Evolutionary conservation across 2,329 filamentous ascomycete species (phyloP).

Genomic region (Botrytis paeoniae): DNA sequence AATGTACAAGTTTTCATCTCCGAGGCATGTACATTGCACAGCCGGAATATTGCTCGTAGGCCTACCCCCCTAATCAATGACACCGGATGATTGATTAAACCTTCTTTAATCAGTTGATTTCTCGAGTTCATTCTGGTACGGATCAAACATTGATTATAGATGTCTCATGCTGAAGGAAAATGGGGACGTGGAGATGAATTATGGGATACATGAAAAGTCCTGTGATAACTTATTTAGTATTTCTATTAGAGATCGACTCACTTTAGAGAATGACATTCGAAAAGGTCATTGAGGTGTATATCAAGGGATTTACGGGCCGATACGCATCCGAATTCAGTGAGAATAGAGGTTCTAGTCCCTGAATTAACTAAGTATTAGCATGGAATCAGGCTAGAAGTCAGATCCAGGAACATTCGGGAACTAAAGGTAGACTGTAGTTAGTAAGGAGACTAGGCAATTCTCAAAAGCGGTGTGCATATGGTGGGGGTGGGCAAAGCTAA

Average conservation of each 20-base stretch:
- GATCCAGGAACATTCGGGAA: background rate
- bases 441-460: background rate
- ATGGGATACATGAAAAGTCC: background rate
- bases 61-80: background rate
- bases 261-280: too few species aligned
- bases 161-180: background rate
- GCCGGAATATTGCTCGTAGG: background rate
- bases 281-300: background rate
- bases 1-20: background rate
- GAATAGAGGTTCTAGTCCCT: background rate
- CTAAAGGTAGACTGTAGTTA: background rate
- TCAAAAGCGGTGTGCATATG: background rate
- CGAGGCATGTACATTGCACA: background rate
- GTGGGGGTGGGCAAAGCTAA: background rate
- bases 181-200: background rate
- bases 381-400: background rate
- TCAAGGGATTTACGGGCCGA: background rate
- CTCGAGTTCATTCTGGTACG: background rate
- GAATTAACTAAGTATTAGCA: background rate
- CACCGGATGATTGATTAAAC: accelerated
- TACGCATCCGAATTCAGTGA: background rate
- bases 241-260: background rate
- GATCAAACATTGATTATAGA: background rate
- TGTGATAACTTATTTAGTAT: accelerated
- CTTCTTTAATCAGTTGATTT: background rate